A percentile compares a stretch with the other conserved stretches of the same genome.
phyloP scores from a whole-genome alignment of 2,329 filamentous ascomycete species.

The Hansfordia pulvinata region DNA sequence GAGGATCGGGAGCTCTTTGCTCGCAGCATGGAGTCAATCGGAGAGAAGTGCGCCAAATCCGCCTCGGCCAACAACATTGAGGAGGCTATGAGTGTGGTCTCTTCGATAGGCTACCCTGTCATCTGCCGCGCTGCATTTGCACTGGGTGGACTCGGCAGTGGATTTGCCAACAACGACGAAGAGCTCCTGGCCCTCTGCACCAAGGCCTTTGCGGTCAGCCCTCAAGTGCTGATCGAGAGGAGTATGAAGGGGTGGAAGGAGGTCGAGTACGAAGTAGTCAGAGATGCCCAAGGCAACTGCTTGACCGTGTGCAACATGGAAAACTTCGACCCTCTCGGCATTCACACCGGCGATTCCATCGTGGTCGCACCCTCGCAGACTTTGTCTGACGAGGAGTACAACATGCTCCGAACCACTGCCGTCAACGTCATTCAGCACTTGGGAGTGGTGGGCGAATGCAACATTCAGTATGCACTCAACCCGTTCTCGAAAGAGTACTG shows the following conservation, averaged over 20 bases:
- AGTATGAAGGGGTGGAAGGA: constrained; percentile 99
- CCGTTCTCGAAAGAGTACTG: constrained; percentile 93
- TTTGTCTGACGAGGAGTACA: constrained; percentile 94
- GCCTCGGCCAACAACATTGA: constrained; percentile 81
- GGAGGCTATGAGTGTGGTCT: constrained; percentile 78
- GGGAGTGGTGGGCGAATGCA: constrained; percentile 95
- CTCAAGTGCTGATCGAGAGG: constrained; percentile 96
- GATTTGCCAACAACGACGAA: constrained; percentile 79
- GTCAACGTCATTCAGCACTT: constrained; percentile 98
- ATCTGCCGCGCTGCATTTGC: constrained; percentile 96
- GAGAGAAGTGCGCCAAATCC: constrained; percentile 95
- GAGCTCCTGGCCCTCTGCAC: constrained; percentile 81
- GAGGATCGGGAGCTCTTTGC: constrained; percentile 97
- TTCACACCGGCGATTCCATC: constrained; percentile 97
- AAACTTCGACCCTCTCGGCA: constrained; percentile 95
- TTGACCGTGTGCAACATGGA: constrained; percentile 99
- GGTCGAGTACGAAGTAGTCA: constrained; percentile 95
- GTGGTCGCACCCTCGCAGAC: constrained; percentile 96
- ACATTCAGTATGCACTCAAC: constrained; percentile 95
- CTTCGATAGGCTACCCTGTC: constrained; percentile 88
- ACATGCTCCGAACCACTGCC: constrained; percentile 94
- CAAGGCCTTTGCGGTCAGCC: constrained; percentile 88
- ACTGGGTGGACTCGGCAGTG: constrained; percentile 85
- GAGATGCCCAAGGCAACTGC: constrained; percentile 95
- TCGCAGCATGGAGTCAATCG: constrained; percentile 95